Base-by-base conservation (phyloP, 192 early-diverging fungal genomes). In the Coemansia sp. region DNA sequence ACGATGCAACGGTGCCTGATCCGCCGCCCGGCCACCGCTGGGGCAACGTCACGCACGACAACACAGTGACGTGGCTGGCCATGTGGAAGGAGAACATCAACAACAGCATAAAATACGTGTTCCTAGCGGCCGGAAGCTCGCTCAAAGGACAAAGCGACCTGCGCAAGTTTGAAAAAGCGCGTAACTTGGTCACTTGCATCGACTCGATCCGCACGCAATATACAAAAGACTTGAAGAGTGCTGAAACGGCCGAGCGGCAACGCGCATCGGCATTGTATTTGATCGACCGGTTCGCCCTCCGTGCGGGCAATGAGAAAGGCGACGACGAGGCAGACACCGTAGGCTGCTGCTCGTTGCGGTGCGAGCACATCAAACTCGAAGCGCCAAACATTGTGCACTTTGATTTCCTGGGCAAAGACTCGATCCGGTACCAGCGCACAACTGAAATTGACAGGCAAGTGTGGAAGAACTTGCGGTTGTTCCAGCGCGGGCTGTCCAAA, bases 1-100 rank as follows among this genome's bases (percentile, higher is more conserved):
- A 87, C 51, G 85, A 86, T 53, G 90, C 90, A 19, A 75, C 77
- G 60, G 69, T 97, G 15, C 97, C 97, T 9, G 78, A 84, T 24
- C 88, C 97, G 14, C 94, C 94, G 21, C 76, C 83, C 1, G 97
- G 95, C 21, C 97, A 98, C 73, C 81, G 82, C 24, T 98, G 97
- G 97, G 90, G 83, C 37, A 73, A 82, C 12, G 87, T 98, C 51
- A 84, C 89, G 11, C 92, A 97, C 64, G 94, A 98, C 64, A 89
- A 92, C 69, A 92, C 86, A 2, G 95, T 95, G 39, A 95, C 92
- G 15, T 98, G 97, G 97, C 80, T 98, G 38, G 97, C 97, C 1
- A 96, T 85, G 37, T 98, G 97, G 97, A 97, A 95, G 70, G 97
- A 98, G 66, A 98, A 98, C 75, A 92, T 98, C 56, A 97, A 98